Evolutionary conservation across 495 filamentous ascomycete genomes (phyloP).

Genomic region (Oidiodendron maius): DNA sequence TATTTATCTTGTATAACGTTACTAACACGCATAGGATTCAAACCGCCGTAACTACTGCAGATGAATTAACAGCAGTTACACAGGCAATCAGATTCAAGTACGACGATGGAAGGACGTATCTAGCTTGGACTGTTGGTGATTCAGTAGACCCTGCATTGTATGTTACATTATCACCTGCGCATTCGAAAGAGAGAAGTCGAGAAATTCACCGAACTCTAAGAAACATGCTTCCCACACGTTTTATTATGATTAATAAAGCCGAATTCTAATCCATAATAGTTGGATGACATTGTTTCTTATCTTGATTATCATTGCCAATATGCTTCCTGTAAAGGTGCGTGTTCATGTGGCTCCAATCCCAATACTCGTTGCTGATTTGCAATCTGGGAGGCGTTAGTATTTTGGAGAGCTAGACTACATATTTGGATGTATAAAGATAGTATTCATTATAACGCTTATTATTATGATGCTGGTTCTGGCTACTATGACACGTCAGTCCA

Average conservation of each 20-base stretch:
- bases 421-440: constrained; percentile 39
- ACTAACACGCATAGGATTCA: constrained; percentile 36
- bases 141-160: constrained; percentile 35
- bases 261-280: too few relatives aligned
- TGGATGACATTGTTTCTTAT: constrained; percentile 35
- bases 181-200: too few relatives aligned
- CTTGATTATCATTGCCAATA: constrained; percentile 32
- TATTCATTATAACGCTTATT: constrained; percentile 40
- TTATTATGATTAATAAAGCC: too few relatives aligned
- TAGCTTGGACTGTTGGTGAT: constrained; percentile 31
- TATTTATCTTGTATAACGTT: too few relatives aligned
- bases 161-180: too few relatives aligned
- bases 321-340: constrained; percentile 37
- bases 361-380: too few relatives aligned
- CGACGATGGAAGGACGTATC: constrained; percentile 31
- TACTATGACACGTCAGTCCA: constrained; percentile 28
- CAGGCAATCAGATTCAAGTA: constrained; percentile 38
- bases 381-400: constrained; percentile 18
- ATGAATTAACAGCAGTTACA: constrained; percentile 37
- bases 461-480: constrained; percentile 31
- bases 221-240: too few relatives aligned
- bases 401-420: constrained; percentile 45
- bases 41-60: constrained; percentile 29
- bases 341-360: too few relatives aligned
- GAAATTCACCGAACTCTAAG: too few relatives aligned